phyloP scores from a whole-genome alignment of 202 grass and related monocot species.

The Schoenoplectus tabernaemontani region DNA sequence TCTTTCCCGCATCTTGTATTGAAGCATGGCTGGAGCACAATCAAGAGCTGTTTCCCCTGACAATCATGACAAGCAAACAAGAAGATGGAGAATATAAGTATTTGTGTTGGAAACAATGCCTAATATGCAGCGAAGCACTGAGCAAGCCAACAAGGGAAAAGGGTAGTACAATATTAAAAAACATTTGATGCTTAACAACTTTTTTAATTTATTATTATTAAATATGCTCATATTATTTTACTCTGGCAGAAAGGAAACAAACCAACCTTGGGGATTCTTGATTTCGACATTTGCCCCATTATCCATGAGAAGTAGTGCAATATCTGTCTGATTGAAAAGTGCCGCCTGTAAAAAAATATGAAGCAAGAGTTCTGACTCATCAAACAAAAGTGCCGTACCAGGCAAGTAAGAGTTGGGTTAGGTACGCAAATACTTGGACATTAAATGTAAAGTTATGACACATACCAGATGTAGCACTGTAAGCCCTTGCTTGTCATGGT shows the following conservation, averaged over 20 bases:
- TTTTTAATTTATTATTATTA: neutral
- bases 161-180: neutral
- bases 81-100: neutral
- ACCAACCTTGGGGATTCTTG: slow-evolving; percentile 85
- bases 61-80: slow-evolving; percentile 17
- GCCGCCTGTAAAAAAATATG: slow-evolving; percentile 67
- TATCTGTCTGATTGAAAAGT: slow-evolving; percentile 95
- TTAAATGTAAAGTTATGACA: neutral
- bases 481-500: slow-evolving; percentile 88
- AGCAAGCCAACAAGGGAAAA: neutral
- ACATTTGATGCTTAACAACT: neutral
- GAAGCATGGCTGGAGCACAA: slow-evolving; percentile 94
- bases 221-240: neutral
- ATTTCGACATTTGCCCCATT: slow-evolving; percentile 72
- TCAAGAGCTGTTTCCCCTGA: slow-evolving; percentile 96
- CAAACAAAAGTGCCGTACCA: neutral
- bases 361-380: neutral
- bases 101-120: neutral
- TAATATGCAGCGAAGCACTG: neutral
- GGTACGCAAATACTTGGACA: neutral
- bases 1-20: slow-evolving; percentile 79
- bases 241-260: neutral
- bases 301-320: slow-evolving; percentile 88
- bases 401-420: neutral
- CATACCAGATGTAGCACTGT: slow-evolving; percentile 94